These are phyloP conservation scores for Psilocybe tampanensis DNA, from an alignment of 768 basidiomycete genomes.

Conservation along the genomic window DNA sequence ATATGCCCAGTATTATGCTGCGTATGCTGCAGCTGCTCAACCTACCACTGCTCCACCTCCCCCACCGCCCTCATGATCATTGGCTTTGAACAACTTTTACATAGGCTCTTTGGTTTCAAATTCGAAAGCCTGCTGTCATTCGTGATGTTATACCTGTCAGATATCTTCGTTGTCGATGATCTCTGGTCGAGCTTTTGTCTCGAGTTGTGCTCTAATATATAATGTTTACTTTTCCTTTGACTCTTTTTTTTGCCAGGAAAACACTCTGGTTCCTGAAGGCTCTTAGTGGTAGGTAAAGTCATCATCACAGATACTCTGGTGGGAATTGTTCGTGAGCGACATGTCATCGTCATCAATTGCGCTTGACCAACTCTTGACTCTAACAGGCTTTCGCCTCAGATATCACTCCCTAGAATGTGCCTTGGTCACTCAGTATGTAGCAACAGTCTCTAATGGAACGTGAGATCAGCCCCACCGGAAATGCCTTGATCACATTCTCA, in stretches of 20 bases:
- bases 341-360: background rate
- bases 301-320: too few species aligned
- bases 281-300: too few species aligned
- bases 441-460: too few species aligned
- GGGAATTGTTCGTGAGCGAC: too few species aligned
- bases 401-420: too few species aligned
- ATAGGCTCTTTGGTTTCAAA: background rate
- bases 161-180: conserved; percentile 8
- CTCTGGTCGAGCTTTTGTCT: conserved; percentile 5
- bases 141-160: background rate
- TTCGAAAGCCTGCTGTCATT: background rate
- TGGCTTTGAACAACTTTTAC: background rate
- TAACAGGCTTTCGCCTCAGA: too few species aligned
- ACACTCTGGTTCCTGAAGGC: too few species aligned
- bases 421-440: too few species aligned
- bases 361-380: background rate
- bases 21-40: conserved; percentile 41
- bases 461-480: too few species aligned
- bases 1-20: conserved; percentile 74
- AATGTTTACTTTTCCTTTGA: background rate
- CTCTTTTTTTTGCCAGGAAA: background rate
- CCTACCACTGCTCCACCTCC: conserved; percentile 34
- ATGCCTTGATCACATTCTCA: too few species aligned
- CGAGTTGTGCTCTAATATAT: conserved; percentile 18
- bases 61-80: conserved; percentile 31